Evolutionary conservation across 2,329 filamentous ascomycete species (phyloP), one percentile per base, ranked within the genome.

Genomic region (Gaeumannomyces tritici): DNA sequence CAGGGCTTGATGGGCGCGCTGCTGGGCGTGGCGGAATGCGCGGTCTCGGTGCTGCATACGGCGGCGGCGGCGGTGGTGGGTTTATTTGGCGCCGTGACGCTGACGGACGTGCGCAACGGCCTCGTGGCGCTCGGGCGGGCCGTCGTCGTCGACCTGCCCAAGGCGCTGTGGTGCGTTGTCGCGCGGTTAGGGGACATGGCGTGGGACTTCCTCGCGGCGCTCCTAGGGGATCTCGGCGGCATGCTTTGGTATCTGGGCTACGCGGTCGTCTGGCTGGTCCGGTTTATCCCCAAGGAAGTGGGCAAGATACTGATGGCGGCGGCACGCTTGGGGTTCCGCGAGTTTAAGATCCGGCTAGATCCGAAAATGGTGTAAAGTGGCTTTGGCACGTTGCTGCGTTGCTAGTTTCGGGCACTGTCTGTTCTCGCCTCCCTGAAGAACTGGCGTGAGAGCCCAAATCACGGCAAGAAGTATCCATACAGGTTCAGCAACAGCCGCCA

Each of bases 71-170:
- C 76, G 0, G 65, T 75, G 1, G 67, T n/a, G n/a, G n/a, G 67
- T 3, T 75, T 73, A 63, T 73, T 79, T 64, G 64, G 66, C 15
- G 51, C 57, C 0, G 71, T 77, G 62, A 78, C 74, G 5, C 64
- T 76, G n/a, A 65, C 64, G n/a, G 76, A 80, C 62, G 68, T 80
- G 3, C 71, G 70, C 68, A 67, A 75, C 60, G 76, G 74, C 26
- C 64, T 78, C 33, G 64, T 66, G 54, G 65, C 67, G 12, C 68
- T 74, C 0, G n/a, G 67, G 2, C 56, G 64, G 31, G 65, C 70
- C 42, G 57, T 72, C 9, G 68, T 72, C 24, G 61, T 69, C 21
- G 67, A 63, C 11, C 62, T 73, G 33, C 69, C 70, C 18, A 61
- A 61, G 57, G 65, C 65, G 1, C n/a, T 75, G 0, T 70, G 65